phyloP scores from a whole-genome alignment of 768 basidiomycete genomes.

The Phaeotremella fagi region DNA sequence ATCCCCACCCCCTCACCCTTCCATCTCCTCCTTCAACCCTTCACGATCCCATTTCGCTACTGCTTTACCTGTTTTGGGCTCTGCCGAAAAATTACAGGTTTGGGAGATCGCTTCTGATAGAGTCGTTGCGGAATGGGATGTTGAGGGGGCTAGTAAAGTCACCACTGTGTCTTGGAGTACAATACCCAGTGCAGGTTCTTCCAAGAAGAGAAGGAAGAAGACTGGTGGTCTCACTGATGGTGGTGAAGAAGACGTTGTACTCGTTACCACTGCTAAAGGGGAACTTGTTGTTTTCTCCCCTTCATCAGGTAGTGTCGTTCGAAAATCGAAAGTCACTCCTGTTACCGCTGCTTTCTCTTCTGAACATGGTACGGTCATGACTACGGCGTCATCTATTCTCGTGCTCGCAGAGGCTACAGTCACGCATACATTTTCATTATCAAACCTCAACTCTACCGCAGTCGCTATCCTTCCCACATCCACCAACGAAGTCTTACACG shows the following conservation, averaged over 20 bases:
- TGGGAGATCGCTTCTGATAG: conserved; percentile 40
- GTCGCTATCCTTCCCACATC: conserved; percentile 28
- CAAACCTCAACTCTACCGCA: conserved; percentile 16
- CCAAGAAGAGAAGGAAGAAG: conserved; percentile 27
- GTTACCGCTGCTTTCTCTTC: conserved; percentile 27
- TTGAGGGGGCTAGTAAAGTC: conserved; percentile 36
- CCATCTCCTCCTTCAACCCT: conserved; percentile 39
- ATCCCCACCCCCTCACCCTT: conserved; percentile 41
- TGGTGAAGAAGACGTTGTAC: conserved; percentile 26
- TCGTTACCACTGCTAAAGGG: conserved; percentile 27
- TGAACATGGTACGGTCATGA: conserved; percentile 20
- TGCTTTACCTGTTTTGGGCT: conserved; percentile 40
- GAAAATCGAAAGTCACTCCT: conserved; percentile 15
- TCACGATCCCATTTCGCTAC: conserved; percentile 36
- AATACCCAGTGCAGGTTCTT: conserved; percentile 4
- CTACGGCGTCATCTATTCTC: conserved; percentile 22
- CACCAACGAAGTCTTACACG: conserved; percentile 15
- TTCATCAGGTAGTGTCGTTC: conserved; percentile 11
- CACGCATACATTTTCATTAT: conserved; percentile 21
- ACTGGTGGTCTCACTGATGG: conserved; percentile 4
- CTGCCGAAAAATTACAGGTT: conserved; percentile 41
- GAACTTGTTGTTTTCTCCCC: conserved; percentile 33
- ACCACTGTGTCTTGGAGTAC: conserved; percentile 25
- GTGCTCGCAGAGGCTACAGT: conserved; percentile 19
- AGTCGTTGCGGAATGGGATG: conserved; percentile 42